phyloP scores from a whole-genome alignment of 805 yeast species.

The Helenozyma baotianmanensis region DNA sequence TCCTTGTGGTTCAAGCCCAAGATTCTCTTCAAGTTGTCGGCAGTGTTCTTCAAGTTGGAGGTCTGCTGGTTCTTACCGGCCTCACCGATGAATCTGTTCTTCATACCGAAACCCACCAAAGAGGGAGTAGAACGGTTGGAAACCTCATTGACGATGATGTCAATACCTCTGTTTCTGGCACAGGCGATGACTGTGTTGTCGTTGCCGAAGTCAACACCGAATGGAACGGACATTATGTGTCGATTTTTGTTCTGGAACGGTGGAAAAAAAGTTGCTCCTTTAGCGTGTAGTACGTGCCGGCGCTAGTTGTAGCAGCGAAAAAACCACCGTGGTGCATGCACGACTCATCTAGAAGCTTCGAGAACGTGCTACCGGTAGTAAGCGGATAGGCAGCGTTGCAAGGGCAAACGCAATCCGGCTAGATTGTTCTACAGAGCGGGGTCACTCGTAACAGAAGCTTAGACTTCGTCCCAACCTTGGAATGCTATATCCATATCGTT shows the following conservation, averaged over 20 bases:
- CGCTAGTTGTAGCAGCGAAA: conserved; percentile 2
- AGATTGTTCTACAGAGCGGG: no score
- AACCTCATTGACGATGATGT: conserved; percentile 95
- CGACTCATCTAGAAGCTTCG: conserved; percentile 25
- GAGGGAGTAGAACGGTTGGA: conserved; percentile 95
- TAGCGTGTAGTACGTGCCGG: neutral
- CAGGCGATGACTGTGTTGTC: conserved; percentile 88
- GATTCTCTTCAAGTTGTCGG: conserved; percentile 89
- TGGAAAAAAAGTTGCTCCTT: conserved; percentile 2
- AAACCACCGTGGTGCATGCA: conserved; percentile 11
- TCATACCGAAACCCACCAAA: conserved; percentile 84
- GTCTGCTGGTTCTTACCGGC: conserved; percentile 94
- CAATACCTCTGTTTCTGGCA: conserved; percentile 98
- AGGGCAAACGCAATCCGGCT: no score
- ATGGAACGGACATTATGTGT: conserved; percentile 76
- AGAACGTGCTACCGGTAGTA: no score
- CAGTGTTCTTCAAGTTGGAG: conserved; percentile 94
- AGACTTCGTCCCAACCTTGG: no score
- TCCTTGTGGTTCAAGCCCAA: conserved; percentile 72
- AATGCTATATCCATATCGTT: no score
- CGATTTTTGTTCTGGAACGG: neutral
- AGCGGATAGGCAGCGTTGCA: no score
- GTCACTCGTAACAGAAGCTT: no score
- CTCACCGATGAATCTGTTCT: conserved; percentile 92
- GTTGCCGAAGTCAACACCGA: conserved; percentile 98